Percentiles rank a stretch among this genome's conserved stretches.
These are phyloP conservation scores for Aphanocladium album DNA, from an alignment of 2,329 filamentous ascomycete species.

Conservation along the genomic window DNA sequence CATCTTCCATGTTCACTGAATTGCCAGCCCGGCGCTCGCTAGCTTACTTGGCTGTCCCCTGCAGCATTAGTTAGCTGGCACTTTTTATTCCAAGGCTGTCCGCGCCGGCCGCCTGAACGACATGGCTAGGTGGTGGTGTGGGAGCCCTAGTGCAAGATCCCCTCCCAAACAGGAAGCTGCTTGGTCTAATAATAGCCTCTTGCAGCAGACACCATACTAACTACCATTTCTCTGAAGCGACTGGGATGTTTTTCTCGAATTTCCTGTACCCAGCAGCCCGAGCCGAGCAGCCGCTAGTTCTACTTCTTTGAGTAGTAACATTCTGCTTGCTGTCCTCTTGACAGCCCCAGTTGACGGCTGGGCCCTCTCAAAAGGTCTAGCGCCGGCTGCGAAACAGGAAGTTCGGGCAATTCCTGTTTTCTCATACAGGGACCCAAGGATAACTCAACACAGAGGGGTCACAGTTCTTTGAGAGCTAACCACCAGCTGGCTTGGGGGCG, in stretches of 20 bases:
- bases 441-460: not conserved
- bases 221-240: not conserved
- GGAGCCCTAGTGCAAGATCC: constrained; percentile 13
- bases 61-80: not conserved
- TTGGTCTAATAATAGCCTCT: constrained; percentile 12
- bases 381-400: not conserved
- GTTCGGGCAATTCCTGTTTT: not conserved
- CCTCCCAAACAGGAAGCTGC: constrained; percentile 14
- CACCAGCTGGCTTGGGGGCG: not conserved
- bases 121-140: not conserved
- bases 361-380: not conserved
- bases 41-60: not conserved
- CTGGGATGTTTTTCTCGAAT: constrained; percentile 1
- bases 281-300: constrained; percentile 8
- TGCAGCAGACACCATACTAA: not conserved
- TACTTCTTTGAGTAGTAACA: not conserved
- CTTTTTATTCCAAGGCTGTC: not conserved
- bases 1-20: not conserved
- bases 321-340: not conserved
- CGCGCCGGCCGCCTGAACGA: not conserved
- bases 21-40: not conserved
- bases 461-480: not conserved
- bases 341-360: not conserved
- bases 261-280: not conserved
- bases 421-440: not conserved